These are phyloP conservation scores for Exophiala viscosa DNA, from an alignment of 2,329 filamentous ascomycete species.

Conservation along the genomic window DNA sequence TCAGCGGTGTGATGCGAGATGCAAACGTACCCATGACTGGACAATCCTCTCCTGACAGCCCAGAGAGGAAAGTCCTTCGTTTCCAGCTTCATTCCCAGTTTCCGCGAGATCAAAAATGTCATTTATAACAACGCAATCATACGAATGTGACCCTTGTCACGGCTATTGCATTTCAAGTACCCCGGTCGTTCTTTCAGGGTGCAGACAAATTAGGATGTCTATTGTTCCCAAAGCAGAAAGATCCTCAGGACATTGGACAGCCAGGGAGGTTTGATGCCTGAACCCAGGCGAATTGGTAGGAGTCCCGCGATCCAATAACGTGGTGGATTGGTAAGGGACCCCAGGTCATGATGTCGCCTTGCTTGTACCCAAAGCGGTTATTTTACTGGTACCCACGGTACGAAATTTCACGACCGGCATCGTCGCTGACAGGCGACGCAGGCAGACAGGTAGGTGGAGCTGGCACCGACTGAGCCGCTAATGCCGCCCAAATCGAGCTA, in stretches of 20 bases:
- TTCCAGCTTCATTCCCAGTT: not conserved
- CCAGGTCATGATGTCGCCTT: slow-evolving; percentile 11
- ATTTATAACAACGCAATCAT: not conserved
- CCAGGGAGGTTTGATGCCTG: slow-evolving; percentile 18
- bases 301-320: slow-evolving; percentile 17
- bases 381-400: not conserved
- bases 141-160: slow-evolving; percentile 1
- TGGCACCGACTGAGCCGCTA: slow-evolving; percentile 6
- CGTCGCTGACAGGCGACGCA: slow-evolving; percentile 6
- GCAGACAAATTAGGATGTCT: slow-evolving; percentile 11
- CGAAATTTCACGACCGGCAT: not conserved
- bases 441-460: slow-evolving; percentile 19
- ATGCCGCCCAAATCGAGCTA: slow-evolving; percentile 1
- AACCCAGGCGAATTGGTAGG: slow-evolving; percentile 20
- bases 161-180: not conserved
- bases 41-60: too few species aligned
- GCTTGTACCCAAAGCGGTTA: not conserved
- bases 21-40: too few species aligned
- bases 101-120: not conserved
- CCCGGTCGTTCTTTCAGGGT: slow-evolving; percentile 1
- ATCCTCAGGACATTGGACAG: slow-evolving; percentile 16
- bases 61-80: not conserved
- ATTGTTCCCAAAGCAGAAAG: slow-evolving; percentile 14
- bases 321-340: not conserved
- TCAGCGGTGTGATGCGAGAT: too few species aligned